phyloP scores from a whole-genome alignment of 176 grass and related monocot species.

The Pontederia crassipes region DNA sequence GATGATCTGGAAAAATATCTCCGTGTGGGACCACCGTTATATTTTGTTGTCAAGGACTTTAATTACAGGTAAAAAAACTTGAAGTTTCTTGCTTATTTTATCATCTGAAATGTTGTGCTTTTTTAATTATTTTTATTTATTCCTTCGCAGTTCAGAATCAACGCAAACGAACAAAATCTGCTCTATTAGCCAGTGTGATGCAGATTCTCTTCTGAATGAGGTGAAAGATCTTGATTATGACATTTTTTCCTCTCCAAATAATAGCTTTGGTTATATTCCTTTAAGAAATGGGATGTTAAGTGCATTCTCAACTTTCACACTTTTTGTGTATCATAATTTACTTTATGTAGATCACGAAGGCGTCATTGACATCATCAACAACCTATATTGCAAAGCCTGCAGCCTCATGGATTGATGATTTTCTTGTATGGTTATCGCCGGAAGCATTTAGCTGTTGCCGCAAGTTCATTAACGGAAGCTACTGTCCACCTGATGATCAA shows the following conservation, averaged over 20 bases:
- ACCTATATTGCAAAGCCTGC: constrained; percentile 94
- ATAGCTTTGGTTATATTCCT: too few species aligned
- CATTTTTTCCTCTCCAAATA: neutral
- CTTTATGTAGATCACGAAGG: constrained; percentile 63
- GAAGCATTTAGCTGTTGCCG: constrained; percentile 98
- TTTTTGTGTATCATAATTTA: neutral
- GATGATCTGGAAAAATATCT: constrained; percentile 76
- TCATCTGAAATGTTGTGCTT: neutral
- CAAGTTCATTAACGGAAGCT: constrained; percentile 69
- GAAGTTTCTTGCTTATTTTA: neutral
- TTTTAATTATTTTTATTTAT: constrained; percentile 4
- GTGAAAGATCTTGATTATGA: constrained; percentile 24
- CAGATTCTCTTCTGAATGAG: constrained; percentile 90
- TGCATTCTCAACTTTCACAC: too few species aligned
- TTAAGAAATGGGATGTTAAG: too few species aligned
- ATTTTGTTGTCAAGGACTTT: constrained; percentile 96
- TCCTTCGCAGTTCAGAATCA: constrained; percentile 63
- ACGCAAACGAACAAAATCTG: constrained; percentile 80
- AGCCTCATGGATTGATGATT: constrained; percentile 99
- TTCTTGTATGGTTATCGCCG: constrained; percentile 93
- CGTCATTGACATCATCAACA: constrained; percentile 55
- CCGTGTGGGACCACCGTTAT: constrained; percentile 89
- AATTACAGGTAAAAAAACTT: constrained; percentile 63
- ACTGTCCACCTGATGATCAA: constrained; percentile 96
- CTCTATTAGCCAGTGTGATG: constrained; percentile 87